Conservation (phyloP, 2,329 filamentous ascomycete species). For the Pseudopithomyces maydicus region DNA sequence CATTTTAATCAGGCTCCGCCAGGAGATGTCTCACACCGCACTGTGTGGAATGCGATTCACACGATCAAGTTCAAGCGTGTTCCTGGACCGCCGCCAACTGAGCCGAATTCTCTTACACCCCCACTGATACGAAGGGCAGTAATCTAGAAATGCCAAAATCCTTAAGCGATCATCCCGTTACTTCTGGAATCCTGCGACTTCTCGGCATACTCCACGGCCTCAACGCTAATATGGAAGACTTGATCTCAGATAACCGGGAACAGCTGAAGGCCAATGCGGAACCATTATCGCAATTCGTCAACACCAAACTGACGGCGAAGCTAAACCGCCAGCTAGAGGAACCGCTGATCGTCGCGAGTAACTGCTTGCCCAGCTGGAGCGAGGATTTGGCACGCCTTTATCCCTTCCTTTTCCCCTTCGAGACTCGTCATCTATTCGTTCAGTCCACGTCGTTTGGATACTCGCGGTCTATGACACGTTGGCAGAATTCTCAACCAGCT, state of each 20-base stretch:
- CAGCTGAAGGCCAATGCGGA: slow-evolving; percentile 75
- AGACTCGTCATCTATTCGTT: slow-evolving; percentile 93
- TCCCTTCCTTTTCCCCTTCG: slow-evolving; percentile 96
- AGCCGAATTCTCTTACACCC: slow-evolving; percentile 67
- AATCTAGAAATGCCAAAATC: slow-evolving; percentile 74
- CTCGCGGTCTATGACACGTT: slow-evolving; percentile 93
- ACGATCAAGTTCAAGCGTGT: slow-evolving; percentile 91
- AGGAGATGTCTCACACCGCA: slow-evolving; percentile 72
- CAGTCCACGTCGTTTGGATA: slow-evolving; percentile 99
- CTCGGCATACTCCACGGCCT: slow-evolving; percentile 90
- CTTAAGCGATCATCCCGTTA: slow-evolving; percentile 80
- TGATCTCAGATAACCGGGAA: slow-evolving; percentile 78
- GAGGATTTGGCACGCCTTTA: slow-evolving; percentile 93
- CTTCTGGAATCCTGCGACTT: slow-evolving; percentile 83
- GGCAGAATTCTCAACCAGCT: slow-evolving; percentile 87
- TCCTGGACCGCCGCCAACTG: slow-evolving; percentile 77
- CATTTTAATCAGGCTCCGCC: slow-evolving; percentile 69
- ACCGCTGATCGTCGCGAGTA: slow-evolving; percentile 94
- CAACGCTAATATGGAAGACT: slow-evolving; percentile 91
- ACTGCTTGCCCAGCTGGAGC: slow-evolving; percentile 93
- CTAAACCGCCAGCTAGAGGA: slow-evolving; percentile 96
- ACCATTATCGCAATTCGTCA: slow-evolving; percentile 92
- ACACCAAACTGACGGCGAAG: slow-evolving; percentile 97
- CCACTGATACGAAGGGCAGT: slow-evolving; percentile 57
- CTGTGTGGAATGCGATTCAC: slow-evolving; percentile 88